Evolutionary conservation across 73 alveolate species (phyloP).

Genomic region (Symbiodinium pilosum): DNA sequence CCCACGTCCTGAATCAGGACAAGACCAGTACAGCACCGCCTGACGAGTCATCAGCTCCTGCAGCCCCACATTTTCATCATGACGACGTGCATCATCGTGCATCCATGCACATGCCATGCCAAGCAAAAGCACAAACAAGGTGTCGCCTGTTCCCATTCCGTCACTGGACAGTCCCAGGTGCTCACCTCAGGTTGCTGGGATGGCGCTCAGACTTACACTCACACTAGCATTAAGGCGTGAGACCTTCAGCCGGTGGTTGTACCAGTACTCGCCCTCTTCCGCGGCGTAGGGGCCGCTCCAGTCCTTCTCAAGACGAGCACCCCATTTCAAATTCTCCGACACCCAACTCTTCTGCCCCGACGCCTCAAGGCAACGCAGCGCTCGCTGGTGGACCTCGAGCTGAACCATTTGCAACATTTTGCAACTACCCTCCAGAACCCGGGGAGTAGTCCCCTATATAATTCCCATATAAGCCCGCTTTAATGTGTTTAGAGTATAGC

Average conservation of each 20-base stretch:
- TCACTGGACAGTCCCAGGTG: constrained; percentile 91
- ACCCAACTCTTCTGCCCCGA: background rate
- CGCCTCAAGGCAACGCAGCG: constrained; percentile 40
- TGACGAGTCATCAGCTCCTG: constrained; percentile 83
- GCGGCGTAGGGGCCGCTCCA: constrained; percentile 93
- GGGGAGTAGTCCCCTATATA: too few species aligned
- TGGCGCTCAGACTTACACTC: too few species aligned
- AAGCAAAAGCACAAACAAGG: background rate
- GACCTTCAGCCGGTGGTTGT: constrained; percentile 75
- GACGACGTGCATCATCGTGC: too few species aligned
- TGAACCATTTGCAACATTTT: too few species aligned
- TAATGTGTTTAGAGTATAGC: too few species aligned
- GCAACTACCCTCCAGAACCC: too few species aligned
- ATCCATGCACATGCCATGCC: background rate
- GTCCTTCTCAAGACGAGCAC: background rate
- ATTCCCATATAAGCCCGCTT: too few species aligned
- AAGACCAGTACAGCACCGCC: constrained; percentile 54
- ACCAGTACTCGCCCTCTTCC: constrained; percentile 85
- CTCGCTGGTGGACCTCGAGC: constrained; percentile 74
- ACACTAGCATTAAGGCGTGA: background rate
- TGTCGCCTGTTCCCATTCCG: constrained; percentile 88
- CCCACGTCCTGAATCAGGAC: background rate
- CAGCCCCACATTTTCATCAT: background rate
- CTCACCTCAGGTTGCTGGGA: constrained; percentile 18
- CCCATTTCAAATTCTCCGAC: too few species aligned